Percentiles rank a stretch among this genome's conserved stretches.
Evolutionary conservation across 148 eudicot species (phyloP).

Genomic region (Hydrangea macrophylla): DNA sequence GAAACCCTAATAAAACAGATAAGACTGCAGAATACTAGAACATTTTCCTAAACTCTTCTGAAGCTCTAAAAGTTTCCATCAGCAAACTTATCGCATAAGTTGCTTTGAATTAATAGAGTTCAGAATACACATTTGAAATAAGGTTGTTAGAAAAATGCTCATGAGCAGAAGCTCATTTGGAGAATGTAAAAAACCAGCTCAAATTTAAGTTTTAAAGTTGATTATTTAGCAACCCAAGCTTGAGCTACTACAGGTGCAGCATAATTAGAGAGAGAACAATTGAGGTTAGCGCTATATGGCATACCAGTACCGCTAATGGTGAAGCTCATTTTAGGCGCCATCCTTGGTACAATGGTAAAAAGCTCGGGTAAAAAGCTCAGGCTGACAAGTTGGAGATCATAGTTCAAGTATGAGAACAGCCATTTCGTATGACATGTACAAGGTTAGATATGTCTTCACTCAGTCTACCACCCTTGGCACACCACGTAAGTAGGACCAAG

Average conservation of each 20-base stretch:
- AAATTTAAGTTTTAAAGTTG: neutral
- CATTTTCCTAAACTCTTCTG: neutral
- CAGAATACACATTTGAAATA: neutral
- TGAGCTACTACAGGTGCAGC: neutral
- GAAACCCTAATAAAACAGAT: neutral
- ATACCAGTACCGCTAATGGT: too few relatives aligned
- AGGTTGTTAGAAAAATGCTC: too few relatives aligned
- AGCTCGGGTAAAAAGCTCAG: too few relatives aligned
- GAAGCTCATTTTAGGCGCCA: too few relatives aligned
- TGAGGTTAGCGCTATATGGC: neutral
- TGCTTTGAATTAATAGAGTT: neutral
- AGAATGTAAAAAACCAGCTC: neutral
- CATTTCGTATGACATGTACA: too few relatives aligned
- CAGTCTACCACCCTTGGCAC: too few relatives aligned
- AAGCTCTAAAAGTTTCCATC: neutral
- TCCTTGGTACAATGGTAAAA: too few relatives aligned
- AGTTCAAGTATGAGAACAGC: too few relatives aligned
- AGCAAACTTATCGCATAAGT: neutral
- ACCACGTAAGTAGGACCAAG: too few relatives aligned
- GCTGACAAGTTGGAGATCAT: too few relatives aligned
- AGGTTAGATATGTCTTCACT: too few relatives aligned
- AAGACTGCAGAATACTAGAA: neutral
- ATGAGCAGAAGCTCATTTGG: neutral
- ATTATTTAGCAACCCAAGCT: neutral
- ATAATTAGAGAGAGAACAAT: neutral